Conservation (phyloP, 2,329 filamentous ascomycete species). For the Arthrobotrys entomopaga region DNA sequence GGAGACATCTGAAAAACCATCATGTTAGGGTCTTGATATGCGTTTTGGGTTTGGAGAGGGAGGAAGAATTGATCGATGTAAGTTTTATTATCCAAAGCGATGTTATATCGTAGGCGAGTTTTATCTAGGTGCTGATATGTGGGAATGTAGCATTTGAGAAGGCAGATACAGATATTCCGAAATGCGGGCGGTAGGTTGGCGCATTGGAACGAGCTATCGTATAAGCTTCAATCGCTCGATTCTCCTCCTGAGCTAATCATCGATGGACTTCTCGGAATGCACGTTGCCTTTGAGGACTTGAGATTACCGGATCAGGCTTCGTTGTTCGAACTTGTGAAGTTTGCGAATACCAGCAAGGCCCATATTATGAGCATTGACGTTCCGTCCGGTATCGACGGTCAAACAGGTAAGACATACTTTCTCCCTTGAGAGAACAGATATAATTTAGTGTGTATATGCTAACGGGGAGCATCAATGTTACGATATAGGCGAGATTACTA, state of each 20-base stretch:
- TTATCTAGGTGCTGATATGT: constrained; percentile 9
- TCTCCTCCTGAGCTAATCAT: constrained; percentile 81
- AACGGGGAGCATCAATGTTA: neutral
- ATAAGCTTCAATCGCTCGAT: constrained; percentile 68
- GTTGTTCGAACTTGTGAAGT: constrained; percentile 89
- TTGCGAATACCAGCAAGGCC: constrained; percentile 88
- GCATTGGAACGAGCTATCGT: constrained; percentile 70
- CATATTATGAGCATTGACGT: constrained; percentile 88
- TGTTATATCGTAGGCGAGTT: too few species aligned
- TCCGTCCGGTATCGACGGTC: constrained; percentile 86
- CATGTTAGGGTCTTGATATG: constrained; percentile 83
- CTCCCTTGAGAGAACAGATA: neutral
- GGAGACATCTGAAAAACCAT: constrained; percentile 85
- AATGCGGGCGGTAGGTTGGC: constrained; percentile 81
- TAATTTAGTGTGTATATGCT: constrained; percentile 52
- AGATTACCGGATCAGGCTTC: constrained; percentile 82
- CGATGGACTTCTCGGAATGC: constrained; percentile 86
- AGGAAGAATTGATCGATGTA: constrained; percentile 77
- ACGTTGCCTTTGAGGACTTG: constrained; percentile 87
- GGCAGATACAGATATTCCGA: constrained; percentile 84
- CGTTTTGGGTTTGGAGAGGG: constrained; percentile 83
- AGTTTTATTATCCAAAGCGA: neutral
- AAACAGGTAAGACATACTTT: constrained; percentile 71
- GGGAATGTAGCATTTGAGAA: constrained; percentile 70
- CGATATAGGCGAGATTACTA: constrained; percentile 65